Percentiles rank a stretch among this genome's conserved stretches.
Conservation (phyloP, 148 eudicot genomes). For the Amaranthus cruentus region DNA sequence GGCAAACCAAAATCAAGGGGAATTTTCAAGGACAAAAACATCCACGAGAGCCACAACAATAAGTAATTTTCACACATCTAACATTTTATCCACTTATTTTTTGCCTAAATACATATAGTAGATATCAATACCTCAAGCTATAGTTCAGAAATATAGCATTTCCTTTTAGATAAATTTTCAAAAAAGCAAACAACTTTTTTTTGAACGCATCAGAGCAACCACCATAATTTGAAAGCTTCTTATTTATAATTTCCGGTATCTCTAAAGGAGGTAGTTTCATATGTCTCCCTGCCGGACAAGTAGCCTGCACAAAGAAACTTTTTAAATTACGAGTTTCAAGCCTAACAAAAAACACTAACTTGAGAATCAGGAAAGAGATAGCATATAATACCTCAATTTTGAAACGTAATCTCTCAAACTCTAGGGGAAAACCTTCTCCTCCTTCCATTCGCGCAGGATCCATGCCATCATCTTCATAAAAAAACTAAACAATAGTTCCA, state of each 20-base stretch:
- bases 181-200: constrained; percentile 44
- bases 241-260: constrained; percentile 34
- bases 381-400: constrained; percentile 58
- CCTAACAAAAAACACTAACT: background rate
- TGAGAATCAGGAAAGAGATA: background rate
- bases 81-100: background rate
- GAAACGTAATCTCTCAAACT: constrained; percentile 67
- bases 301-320: constrained; percentile 52
- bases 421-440: constrained; percentile 70
- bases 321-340: background rate
- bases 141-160: constrained; percentile 43
- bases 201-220: constrained; percentile 59
- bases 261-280: constrained; percentile 47
- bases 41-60: background rate
- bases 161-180: constrained; percentile 32
- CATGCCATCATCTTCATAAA: constrained; percentile 93
- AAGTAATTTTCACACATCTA: background rate
- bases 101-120: background rate
- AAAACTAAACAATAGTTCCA: constrained; percentile 75
- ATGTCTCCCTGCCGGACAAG: constrained; percentile 63
- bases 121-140: constrained; percentile 62
- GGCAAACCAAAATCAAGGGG: background rate
- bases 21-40: background rate
- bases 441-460: constrained; percentile 99
- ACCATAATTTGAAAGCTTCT: constrained; percentile 48